Conservation (phyloP, 2,329 filamentous ascomycete genomes). For the Zelopaecilomyces penicillatus region DNA sequence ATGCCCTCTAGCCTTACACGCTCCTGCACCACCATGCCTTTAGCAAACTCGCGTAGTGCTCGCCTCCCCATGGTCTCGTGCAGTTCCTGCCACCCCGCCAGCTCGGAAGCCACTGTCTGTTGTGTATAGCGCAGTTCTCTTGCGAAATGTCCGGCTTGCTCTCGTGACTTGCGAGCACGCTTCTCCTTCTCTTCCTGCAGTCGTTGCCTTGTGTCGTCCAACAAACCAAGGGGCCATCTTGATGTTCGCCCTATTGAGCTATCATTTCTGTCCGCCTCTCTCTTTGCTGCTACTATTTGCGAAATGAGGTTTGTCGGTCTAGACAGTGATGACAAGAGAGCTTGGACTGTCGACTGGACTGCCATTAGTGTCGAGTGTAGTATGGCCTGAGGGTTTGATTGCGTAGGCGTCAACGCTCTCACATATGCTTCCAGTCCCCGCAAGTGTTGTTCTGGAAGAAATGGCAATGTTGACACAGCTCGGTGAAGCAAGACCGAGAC, state of each 20-base stretch:
- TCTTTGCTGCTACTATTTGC: constrained; percentile 64
- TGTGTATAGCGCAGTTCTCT: constrained; percentile 85
- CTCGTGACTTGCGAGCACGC: constrained; percentile 60
- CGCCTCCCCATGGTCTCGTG: constrained; percentile 68
- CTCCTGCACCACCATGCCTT: constrained; percentile 72
- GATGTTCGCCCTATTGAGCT: constrained; percentile 66
- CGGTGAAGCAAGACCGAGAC: constrained; percentile 48
- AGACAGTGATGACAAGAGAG: constrained; percentile 69
- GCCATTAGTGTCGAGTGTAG: constrained; percentile 73
- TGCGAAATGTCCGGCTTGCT: constrained; percentile 65
- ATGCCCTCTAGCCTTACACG: constrained; percentile 71
- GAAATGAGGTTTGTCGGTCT: constrained; percentile 71
- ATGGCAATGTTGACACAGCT: constrained; percentile 48
- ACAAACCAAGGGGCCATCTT: constrained; percentile 69
- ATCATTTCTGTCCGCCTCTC: constrained; percentile 69
- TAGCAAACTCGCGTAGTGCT: constrained; percentile 68
- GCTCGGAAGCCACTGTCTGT: constrained; percentile 81
- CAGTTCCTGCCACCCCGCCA: constrained; percentile 90
- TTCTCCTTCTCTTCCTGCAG: constrained; percentile 78
- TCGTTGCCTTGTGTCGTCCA: constrained; percentile 81
- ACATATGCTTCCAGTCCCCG: constrained; percentile 67
- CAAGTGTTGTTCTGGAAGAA: constrained; percentile 60
- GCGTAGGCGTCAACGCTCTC: constrained; percentile 53
- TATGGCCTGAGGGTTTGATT: constrained; percentile 62
- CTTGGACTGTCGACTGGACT: constrained; percentile 75